Evolutionary conservation across 306 rosid species (phyloP), one percentile per base, ranked within the genome.

Genomic region (Trichosanthes cucumerina): DNA sequence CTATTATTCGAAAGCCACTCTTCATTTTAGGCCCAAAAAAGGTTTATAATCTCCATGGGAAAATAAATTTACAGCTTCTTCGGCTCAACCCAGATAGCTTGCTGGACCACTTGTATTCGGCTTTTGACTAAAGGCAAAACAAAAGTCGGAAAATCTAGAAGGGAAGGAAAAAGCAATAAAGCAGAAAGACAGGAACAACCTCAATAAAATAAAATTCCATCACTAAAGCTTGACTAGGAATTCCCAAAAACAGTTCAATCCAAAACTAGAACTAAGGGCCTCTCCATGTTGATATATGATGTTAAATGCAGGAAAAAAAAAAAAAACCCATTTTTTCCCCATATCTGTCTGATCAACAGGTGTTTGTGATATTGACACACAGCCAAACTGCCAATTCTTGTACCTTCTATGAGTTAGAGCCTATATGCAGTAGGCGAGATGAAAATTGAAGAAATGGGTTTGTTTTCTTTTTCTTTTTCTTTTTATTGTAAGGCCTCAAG

Each of bases 361-460:
- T 74, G 78, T 74, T 74, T 74, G 60, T 52, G 77, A 72, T 7
- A 14, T 46, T 72, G 77, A 72, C 77, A 24, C 14, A 46, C n/a
- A 71, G 54, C 57, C 39, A 71, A 71, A 71, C 57, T 43, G 41
- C 57, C 77, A 4, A 69, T 69, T 69, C 75, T 69, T 43, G 18
- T 68, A n/a, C 24, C 14, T 12, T 5, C 52, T 69, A 54, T 69
- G 16, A 23, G 26, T 69, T 69, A 23, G 75, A 46, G 54, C 6
- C 75, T 43, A 69, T 69, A 21, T 12, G 54, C 21, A 43, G 6
- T 69, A 69, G 54, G 53, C 10, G 18, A 69, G 19, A 46, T 47
- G 21, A 72, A 46, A 26, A 47, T 2, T 3, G 46, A 46, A 46
- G 58, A 72, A 26, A 47, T 28, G 41, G 58, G 77, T 28, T 71